Percentiles rank a stretch among this genome's conserved stretches.
These are phyloP conservation scores for Ophiocordyceps sinensis DNA, from an alignment of 2,329 filamentous ascomycete species.

Conservation along the genomic window DNA sequence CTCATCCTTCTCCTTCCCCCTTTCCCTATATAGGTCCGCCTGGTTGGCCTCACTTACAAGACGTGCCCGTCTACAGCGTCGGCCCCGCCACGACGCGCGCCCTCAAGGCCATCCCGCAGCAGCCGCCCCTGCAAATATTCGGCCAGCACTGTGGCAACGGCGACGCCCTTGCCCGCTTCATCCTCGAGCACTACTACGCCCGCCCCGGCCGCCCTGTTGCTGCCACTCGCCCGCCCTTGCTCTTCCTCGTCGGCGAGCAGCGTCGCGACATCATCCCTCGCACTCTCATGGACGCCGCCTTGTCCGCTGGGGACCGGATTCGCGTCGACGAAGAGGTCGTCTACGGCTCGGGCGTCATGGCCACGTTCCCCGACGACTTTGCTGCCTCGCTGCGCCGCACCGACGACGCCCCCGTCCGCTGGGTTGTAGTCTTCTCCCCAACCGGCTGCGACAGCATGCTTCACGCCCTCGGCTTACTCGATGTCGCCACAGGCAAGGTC, in stretches of 20 bases:
- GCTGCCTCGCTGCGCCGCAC: constrained; percentile 31
- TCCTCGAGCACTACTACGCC: constrained; percentile 70
- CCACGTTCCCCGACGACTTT: constrained; percentile 60
- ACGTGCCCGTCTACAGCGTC: constrained; percentile 59
- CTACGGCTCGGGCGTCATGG: constrained; percentile 76
- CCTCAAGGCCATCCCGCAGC: constrained; percentile 39
- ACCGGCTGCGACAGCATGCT: constrained; percentile 50
- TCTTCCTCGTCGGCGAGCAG: constrained; percentile 87
- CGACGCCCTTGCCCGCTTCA: constrained; percentile 62
- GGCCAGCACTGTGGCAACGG: constrained; percentile 79
- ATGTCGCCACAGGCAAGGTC: constrained; percentile 27
- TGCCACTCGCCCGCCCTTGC: constrained; percentile 42
- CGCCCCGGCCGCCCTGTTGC: constrained; percentile 28
- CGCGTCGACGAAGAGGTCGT: constrained; percentile 66
- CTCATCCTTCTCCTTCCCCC: background rate
- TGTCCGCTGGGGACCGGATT: constrained; percentile 39
- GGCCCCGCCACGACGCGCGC: constrained; percentile 70
- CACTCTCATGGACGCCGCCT: constrained; percentile 46
- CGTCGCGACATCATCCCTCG: constrained; percentile 80
- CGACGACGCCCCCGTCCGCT: constrained; percentile 29
- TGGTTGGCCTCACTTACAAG: constrained; percentile 37
- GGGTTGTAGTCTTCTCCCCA: constrained; percentile 65
- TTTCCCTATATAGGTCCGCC: constrained; percentile 1
- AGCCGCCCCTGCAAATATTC: constrained; percentile 45
- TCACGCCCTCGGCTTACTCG: constrained; percentile 34